phyloP scores from a whole-genome alignment of 2,329 filamentous ascomycete genomes.

The Colletotrichum eleusines region DNA sequence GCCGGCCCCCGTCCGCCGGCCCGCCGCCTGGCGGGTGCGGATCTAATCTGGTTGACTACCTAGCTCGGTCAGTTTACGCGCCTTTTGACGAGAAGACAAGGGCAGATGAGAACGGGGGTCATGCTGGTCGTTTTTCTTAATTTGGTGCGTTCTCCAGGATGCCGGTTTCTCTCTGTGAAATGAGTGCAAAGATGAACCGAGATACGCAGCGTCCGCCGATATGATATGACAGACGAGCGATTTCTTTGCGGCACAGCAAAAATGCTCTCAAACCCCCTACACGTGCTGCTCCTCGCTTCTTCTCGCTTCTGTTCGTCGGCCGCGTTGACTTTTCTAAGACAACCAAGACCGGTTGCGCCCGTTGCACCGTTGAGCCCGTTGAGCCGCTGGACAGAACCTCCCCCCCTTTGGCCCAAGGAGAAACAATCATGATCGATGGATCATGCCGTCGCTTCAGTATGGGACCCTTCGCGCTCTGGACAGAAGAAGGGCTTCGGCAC shows the following conservation, averaged over 20 bases:
- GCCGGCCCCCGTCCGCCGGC: slow-evolving; percentile 4
- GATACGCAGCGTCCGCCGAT: background rate
- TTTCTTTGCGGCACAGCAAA: slow-evolving; percentile 10
- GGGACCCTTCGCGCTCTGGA: too few species aligned
- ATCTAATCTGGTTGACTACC: background rate
- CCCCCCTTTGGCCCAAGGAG: too few species aligned
- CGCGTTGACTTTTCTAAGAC: background rate
- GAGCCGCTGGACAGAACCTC: background rate
- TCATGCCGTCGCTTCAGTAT: background rate
- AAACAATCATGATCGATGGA: background rate
- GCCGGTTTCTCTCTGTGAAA: background rate
- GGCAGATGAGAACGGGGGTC: background rate
- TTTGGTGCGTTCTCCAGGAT: background rate
- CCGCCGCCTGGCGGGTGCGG: background rate
- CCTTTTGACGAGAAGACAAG: background rate
- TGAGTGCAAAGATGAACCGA: background rate
- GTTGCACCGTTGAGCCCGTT: background rate
- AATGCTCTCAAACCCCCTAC: background rate
- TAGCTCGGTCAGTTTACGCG: background rate
- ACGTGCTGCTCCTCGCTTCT: background rate
- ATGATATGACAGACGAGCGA: background rate
- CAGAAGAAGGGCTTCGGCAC: background rate
- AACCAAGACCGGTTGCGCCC: background rate
- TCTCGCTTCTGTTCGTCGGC: background rate
- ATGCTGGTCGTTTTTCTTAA: background rate